Evolutionary conservation across 2,329 filamentous ascomycete species (phyloP).

Genomic region (Rutstroemia sydowiana): DNA sequence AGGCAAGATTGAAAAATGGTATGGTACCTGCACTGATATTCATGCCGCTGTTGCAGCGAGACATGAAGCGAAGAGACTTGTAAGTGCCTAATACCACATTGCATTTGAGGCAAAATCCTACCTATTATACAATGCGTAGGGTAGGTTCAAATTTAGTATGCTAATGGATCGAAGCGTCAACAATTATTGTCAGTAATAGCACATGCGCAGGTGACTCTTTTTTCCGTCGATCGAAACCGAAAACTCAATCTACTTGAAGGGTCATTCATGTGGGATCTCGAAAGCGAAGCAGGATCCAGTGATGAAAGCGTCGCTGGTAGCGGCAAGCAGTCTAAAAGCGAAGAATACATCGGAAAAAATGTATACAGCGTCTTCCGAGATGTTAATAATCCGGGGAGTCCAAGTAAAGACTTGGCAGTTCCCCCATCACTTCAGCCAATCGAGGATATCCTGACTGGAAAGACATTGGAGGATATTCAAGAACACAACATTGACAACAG

Average conservation of each 20-base stretch:
- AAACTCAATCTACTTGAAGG: constrained; percentile 66
- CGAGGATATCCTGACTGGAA: constrained; percentile 56
- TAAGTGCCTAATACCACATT: too few relatives aligned
- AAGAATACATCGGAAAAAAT: constrained; percentile 46
- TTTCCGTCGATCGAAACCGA: constrained; percentile 58
- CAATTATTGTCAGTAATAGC: constrained; percentile 67
- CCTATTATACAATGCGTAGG: too few relatives aligned
- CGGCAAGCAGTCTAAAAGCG: constrained; percentile 14
- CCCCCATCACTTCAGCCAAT: constrained; percentile 48
- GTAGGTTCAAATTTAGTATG: too few relatives aligned
- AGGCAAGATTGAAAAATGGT: constrained; percentile 70
- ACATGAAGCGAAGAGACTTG: constrained; percentile 55
- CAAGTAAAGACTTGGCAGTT: constrained; percentile 27
- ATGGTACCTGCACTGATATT: constrained; percentile 73
- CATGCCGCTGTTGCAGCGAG: constrained; percentile 66
- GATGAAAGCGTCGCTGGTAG: constrained; percentile 29
- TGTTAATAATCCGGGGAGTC: not conserved
- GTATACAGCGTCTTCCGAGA: constrained; percentile 57
- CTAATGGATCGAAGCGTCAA: constrained; percentile 36
- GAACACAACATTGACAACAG: constrained; percentile 47
- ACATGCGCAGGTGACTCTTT: constrained; percentile 69
- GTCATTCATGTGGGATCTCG: constrained; percentile 45
- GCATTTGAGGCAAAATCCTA: too few relatives aligned
- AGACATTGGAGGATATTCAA: constrained; percentile 50
- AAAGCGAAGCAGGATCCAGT: constrained; percentile 25